These are phyloP conservation scores for Iris macrosiphon DNA, from an alignment of 106 monocot species.

Conservation along the genomic window DNA sequence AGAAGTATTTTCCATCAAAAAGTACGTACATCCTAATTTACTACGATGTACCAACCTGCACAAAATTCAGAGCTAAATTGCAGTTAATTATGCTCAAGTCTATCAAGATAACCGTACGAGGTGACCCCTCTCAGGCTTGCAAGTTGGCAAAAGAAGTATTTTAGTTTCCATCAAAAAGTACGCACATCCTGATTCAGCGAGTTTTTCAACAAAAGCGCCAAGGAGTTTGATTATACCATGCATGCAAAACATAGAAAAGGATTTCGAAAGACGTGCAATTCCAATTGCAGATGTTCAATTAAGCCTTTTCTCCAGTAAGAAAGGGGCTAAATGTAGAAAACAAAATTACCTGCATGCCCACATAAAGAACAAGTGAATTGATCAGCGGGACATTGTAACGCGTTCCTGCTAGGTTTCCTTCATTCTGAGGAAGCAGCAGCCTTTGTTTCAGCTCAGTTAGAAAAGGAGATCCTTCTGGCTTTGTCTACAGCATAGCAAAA, in stretches of 20 bases:
- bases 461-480: constrained; percentile 57
- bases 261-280: background rate
- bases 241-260: background rate
- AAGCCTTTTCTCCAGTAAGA: background rate
- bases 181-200: too few species aligned
- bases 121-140: background rate
- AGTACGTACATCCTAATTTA: too few species aligned
- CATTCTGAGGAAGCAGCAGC: constrained; percentile 60
- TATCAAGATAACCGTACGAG: too few species aligned
- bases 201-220: too few species aligned
- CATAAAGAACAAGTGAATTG: constrained; percentile 94
- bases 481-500: constrained; percentile 40
- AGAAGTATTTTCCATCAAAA: background rate
- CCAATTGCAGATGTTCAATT: background rate
- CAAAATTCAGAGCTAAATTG: too few species aligned
- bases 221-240: background rate
- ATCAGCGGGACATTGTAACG: constrained; percentile 92
- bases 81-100: too few species aligned
- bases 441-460: constrained; percentile 73
- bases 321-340: background rate
- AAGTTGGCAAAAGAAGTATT: background rate
- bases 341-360: constrained; percentile 89
- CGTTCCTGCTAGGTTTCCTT: constrained; percentile 64
- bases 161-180: background rate
- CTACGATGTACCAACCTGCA: too few species aligned